Evolutionary conservation across 2,329 filamentous ascomycete species (phyloP).

Genomic region (Talaromyces sp.): DNA sequence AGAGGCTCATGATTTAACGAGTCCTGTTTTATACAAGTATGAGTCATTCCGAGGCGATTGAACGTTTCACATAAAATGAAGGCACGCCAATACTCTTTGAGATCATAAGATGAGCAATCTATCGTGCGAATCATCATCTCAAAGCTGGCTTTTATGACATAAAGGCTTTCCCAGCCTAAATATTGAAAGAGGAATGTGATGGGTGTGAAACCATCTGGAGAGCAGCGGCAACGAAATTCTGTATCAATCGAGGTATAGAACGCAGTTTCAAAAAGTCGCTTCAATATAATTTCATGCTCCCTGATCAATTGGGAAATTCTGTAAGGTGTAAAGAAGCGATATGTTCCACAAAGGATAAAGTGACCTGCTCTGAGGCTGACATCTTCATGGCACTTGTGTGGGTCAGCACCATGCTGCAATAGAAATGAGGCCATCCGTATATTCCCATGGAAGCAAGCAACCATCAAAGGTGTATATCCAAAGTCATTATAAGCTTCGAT

Average conservation of each 20-base stretch:
- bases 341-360: too few species aligned
- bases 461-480: not conserved
- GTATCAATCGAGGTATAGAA: not conserved
- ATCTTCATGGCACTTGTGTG: not conserved
- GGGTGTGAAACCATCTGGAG: not conserved
- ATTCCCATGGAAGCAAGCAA: not conserved
- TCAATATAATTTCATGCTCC: too few species aligned
- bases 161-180: too few species aligned
- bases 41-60: constrained; percentile 5
- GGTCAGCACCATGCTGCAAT: not conserved
- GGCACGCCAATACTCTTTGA: constrained; percentile 1
- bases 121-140: not conserved
- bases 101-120: not conserved
- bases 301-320: too few species aligned
- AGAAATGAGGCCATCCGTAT: not conserved
- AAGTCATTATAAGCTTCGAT: not conserved
- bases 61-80: constrained; percentile 1
- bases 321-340: too few species aligned
- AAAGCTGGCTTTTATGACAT: not conserved
- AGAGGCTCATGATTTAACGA: too few species aligned
- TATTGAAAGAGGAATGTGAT: not conserved
- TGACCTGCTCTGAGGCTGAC: not conserved
- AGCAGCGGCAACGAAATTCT: not conserved
- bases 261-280: not conserved
- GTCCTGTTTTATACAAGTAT: not conserved